Conservation (phyloP, 1,139 yeast species). For the Geotrichum bryndzae region DNA sequence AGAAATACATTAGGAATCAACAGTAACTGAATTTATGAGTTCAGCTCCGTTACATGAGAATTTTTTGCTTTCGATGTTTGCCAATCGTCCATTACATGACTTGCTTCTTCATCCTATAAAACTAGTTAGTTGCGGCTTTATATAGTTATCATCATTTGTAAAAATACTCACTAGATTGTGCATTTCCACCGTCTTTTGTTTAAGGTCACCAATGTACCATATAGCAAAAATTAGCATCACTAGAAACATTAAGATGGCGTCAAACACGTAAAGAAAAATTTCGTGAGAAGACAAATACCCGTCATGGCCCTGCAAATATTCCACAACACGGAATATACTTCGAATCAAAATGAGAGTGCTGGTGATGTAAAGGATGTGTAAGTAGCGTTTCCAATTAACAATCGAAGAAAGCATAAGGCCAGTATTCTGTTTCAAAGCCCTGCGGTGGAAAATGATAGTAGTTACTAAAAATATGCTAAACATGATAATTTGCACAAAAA, state of each 20-base stretch:
- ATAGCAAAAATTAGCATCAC: not conserved
- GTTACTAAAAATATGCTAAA: not conserved
- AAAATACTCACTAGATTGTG: too few relatives aligned
- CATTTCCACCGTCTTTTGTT: too few relatives aligned
- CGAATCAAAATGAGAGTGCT: not conserved
- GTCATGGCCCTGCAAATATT: not conserved
- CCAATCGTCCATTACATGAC: too few relatives aligned
- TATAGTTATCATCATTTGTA: too few relatives aligned
- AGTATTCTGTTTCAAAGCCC: constrained; percentile 14
- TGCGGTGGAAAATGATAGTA: not conserved
- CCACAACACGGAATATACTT: not conserved
- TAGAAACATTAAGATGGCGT: not conserved
- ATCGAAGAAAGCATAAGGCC: not conserved
- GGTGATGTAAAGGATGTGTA: not conserved
- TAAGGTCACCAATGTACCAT: not conserved
- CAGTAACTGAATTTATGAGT: too few relatives aligned
- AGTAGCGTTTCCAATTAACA: not conserved
- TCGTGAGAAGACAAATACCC: not conserved
- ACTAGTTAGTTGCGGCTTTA: too few relatives aligned
- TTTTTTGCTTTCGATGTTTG: too few relatives aligned
- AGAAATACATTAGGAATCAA: too few relatives aligned
- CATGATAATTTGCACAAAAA: not conserved
- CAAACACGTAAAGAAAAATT: constrained; percentile 23
- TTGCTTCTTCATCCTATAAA: too few relatives aligned
- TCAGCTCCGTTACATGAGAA: too few relatives aligned